Base-by-base conservation (phyloP, 768 basidiomycete genomes). In the Mycena maculata region DNA sequence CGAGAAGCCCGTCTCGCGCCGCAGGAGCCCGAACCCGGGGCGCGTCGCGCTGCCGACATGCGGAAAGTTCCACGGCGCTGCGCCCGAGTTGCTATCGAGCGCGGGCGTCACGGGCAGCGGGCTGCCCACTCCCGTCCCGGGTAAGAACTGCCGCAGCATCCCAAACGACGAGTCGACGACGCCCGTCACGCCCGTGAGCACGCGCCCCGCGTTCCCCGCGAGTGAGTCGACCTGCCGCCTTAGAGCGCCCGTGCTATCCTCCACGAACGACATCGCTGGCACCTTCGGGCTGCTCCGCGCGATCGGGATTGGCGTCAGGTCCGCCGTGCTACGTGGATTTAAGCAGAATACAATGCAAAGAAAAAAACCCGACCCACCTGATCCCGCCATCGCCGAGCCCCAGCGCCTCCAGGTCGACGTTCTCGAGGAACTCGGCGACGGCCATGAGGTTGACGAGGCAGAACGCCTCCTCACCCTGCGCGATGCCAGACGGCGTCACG, bases 361-460 rank as follows among this genome's bases (percentile, higher is more conserved):
- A 22, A 61, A 28, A 41, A 56, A 30, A 39, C 48, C 27, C 16
- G 48, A 33, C 27, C 68, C 57, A 91, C 91, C 89, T 91, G 72
- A 89, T 83, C 60, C 88, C 87, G 36, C 85, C 85, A 56, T 90
- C 88, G 8, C 85, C 87, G 8, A 94, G 78, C 6, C 85, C 86
- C n/a, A 87, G 71, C 23, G 81, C 83, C 71, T 86, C 90, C 61
- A 98, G 82, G 79, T 98, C 95, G 38, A 98, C 95, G 75, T 96
- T 94, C 80, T 97, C 95, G 56, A 98, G 83, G 76, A 98, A 99
- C 75, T 98, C 96, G 1, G 93, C 94, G 7, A 97, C 96, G 13
- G 97, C 97, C 84, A 96, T 89, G 41, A 98, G 83, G 78, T 98
- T 99, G 76, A 98, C 93, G 42, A 97, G 85, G 64, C 96, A 98